Conservation (phyloP, 768 basidiomycete species). For the Agrocybe pediades region DNA sequence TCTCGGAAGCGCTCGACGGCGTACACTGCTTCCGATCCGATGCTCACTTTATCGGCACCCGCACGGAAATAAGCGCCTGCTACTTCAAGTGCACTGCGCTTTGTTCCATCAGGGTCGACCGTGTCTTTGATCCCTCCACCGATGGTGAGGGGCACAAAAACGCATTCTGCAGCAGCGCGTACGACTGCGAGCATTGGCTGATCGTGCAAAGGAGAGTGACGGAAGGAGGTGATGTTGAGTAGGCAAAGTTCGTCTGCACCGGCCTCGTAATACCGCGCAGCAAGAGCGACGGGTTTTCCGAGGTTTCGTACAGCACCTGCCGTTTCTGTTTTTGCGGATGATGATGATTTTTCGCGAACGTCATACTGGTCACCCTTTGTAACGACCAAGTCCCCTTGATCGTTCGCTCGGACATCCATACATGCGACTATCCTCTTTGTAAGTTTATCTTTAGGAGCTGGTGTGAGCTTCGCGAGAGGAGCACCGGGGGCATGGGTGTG, state of each 20-base stretch:
- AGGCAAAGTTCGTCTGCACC: constrained; percentile 97
- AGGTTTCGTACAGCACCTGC: constrained; percentile 91
- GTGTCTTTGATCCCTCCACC: constrained; percentile 98
- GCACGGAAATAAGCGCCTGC: constrained; percentile 96
- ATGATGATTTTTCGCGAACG: constrained; percentile 77
- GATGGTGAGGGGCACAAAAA: constrained; percentile 98
- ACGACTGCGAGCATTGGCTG: constrained; percentile 99
- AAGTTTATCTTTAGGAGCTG: constrained; percentile 60
- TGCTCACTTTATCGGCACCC: constrained; percentile 98
- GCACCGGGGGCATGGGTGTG: constrained; percentile 32
- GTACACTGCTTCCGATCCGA: constrained; percentile 94
- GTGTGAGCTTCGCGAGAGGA: constrained; percentile 37
- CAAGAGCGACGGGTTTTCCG: constrained; percentile 94
- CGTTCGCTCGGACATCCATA: constrained; percentile 96
- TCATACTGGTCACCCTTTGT: constrained; percentile 99
- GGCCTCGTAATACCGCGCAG: constrained; percentile 79
- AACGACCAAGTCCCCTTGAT: constrained; percentile 94
- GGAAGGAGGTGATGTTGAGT: constrained; percentile 99
- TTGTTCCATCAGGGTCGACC: constrained; percentile 92
- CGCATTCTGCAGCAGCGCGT: constrained; percentile 80
- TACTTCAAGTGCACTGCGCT: constrained; percentile 86
- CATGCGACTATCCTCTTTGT: constrained; percentile 97
- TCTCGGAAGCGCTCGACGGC: constrained; percentile 83
- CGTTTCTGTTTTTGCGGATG: constrained; percentile 34
- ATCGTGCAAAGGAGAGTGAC: constrained; percentile 90